Evolutionary conservation across 129 eudicot genomes (phyloP).

Genomic region (Chrysanthemum lavandulifolium): DNA sequence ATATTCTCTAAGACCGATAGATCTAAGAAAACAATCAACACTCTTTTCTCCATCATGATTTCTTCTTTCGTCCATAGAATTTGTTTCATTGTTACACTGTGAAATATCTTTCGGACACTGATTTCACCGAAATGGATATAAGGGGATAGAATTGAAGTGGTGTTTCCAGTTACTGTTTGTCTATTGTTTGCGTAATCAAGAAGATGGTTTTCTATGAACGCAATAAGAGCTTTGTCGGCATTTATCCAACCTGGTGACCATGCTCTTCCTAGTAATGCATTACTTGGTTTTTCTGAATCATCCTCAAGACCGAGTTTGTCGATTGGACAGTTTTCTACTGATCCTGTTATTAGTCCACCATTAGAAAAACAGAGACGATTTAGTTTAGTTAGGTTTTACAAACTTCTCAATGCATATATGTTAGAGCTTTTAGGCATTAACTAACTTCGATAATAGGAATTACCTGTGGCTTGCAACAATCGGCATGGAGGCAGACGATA

Average conservation of each 20-base stretch:
- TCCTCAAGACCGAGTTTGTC: slow-evolving; percentile 91
- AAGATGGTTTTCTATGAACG: slow-evolving; percentile 72
- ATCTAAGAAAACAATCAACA: slow-evolving; percentile 53
- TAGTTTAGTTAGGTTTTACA: too few relatives aligned
- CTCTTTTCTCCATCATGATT: slow-evolving; percentile 66
- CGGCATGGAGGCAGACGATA: slow-evolving; percentile 75
- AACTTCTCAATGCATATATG: too few relatives aligned
- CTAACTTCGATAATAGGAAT: neutral
- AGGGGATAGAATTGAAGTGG: slow-evolving; percentile 89
- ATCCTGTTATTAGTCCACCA: slow-evolving; percentile 50
- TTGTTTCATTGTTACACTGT: slow-evolving; percentile 61
- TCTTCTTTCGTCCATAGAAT: slow-evolving; percentile 67
- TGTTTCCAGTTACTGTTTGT: slow-evolving; percentile 61
- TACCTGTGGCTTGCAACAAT: slow-evolving; percentile 67
- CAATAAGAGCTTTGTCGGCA: slow-evolving; percentile 71
- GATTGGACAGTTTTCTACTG: slow-evolving; percentile 43
- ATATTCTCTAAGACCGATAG: slow-evolving; percentile 89
- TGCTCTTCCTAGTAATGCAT: slow-evolving; percentile 87
- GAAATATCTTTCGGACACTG: slow-evolving; percentile 77
- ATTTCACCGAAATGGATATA: slow-evolving; percentile 91
- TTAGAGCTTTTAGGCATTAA: neutral
- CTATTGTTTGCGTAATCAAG: slow-evolving; percentile 63
- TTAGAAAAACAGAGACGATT: neutral
- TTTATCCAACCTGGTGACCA: slow-evolving; percentile 97
- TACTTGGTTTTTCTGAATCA: slow-evolving; percentile 85